Percentiles rank a stretch among this genome's conserved stretches.
Conservation (phyloP, 495 filamentous ascomycete species). For the Friedmanniomyces simplex region DNA sequence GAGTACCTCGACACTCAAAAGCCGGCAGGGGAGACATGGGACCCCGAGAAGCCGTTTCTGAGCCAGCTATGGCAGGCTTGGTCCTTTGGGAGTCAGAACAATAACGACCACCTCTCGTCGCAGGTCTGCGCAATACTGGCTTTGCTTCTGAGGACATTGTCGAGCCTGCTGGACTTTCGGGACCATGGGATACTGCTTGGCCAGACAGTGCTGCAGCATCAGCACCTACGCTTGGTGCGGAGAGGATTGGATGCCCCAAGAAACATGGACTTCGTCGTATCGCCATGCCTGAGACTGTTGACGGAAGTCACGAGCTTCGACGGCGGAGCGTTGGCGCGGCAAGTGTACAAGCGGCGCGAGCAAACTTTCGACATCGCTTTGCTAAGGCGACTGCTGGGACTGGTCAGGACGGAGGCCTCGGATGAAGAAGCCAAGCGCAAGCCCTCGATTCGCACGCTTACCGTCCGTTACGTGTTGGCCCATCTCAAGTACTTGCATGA, state of each 20-base stretch:
- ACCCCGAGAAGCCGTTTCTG: constrained; percentile 50
- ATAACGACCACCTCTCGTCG: constrained; percentile 64
- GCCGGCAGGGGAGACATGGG: constrained; percentile 38
- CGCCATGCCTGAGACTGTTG: constrained; percentile 68
- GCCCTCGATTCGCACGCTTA: constrained; percentile 65
- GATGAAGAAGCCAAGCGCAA: constrained; percentile 46
- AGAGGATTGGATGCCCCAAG: constrained; percentile 61
- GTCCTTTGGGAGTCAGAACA: constrained; percentile 59
- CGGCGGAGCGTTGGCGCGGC: constrained; percentile 62
- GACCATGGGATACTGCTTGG: constrained; percentile 62
- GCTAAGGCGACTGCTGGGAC: constrained; percentile 51
- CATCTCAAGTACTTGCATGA: constrained; percentile 60
- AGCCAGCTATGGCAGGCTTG: constrained; percentile 68
- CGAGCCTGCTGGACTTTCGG: constrained; percentile 56
- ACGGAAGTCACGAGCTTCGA: constrained; percentile 70
- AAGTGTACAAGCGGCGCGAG: constrained; percentile 57
- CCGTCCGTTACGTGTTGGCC: constrained; percentile 63
- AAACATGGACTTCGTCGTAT: constrained; percentile 73
- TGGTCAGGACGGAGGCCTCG: constrained; percentile 30
- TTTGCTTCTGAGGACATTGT: constrained; percentile 63
- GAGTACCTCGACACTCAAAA: constrained; percentile 63
- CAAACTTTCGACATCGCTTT: constrained; percentile 56
- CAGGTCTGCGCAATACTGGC: constrained; percentile 65
- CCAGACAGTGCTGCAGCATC: constrained; percentile 60
- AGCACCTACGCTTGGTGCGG: constrained; percentile 60